Percentiles rank a stretch among this genome's conserved stretches.
Conservation (phyloP, 441 rosid species). For the Jatropha multifida region DNA sequence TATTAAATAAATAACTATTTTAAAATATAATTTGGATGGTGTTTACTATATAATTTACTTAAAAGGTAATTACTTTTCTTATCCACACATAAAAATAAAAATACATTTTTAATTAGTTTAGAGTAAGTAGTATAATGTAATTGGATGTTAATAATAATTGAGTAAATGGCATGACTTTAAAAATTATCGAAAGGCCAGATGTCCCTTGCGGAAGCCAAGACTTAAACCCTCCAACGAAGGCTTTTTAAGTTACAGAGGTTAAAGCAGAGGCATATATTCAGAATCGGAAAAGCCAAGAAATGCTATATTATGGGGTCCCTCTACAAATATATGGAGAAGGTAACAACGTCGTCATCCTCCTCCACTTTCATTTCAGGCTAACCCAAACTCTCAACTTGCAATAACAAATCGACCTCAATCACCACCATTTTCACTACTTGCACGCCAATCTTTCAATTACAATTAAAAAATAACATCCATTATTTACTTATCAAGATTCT, state of each 20-base stretch:
- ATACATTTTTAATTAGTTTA: too few relatives aligned
- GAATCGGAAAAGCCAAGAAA: not conserved
- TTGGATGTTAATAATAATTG: too few relatives aligned
- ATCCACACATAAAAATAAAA: too few relatives aligned
- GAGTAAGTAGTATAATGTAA: too few relatives aligned
- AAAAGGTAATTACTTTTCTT: too few relatives aligned
- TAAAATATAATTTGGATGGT: too few relatives aligned
- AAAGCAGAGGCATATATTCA: constrained; percentile 9
- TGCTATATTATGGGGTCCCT: too few relatives aligned
- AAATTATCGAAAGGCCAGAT: constrained; percentile 19
- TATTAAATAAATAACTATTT: too few relatives aligned
- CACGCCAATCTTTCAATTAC: not conserved
- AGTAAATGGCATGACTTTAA: constrained; percentile 9
- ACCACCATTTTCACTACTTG: not conserved
- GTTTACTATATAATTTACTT: too few relatives aligned
- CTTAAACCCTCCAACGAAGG: not conserved
- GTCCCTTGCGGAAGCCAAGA: constrained; percentile 1
- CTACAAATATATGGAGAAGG: not conserved
- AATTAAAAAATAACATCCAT: too few relatives aligned
- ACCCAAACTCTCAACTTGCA: constrained; percentile 27
- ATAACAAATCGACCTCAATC: not conserved
- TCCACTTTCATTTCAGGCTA: constrained; percentile 25
- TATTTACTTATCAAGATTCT: too few relatives aligned
- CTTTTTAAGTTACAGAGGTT: not conserved
- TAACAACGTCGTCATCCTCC: constrained; percentile 22